Conservation (phyloP, 345 rosid genomes). For the Salix purpurea region DNA sequence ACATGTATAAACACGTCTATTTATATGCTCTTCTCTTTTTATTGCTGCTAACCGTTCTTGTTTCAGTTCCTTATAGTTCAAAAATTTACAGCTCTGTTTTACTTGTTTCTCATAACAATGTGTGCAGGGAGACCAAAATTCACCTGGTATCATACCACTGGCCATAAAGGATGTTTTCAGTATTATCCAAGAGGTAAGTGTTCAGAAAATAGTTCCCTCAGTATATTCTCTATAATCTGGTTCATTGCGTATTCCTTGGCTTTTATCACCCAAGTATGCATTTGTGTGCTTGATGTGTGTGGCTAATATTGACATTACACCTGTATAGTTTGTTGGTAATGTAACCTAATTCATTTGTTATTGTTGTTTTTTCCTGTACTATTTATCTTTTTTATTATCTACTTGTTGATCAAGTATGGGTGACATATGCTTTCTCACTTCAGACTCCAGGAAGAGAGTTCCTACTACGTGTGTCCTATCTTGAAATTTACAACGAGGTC, state of each 20-base stretch:
- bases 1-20: background rate
- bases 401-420: conserved; percentile 12
- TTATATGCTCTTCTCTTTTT: background rate
- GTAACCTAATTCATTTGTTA: background rate
- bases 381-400: background rate
- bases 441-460: conserved; percentile 99
- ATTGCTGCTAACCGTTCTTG: no score
- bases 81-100: background rate
- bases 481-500: conserved; percentile 98
- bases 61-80: conserved; percentile 2
- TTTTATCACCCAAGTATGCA: background rate
- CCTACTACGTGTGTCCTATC: conserved; percentile 95
- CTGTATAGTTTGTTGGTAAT: background rate
- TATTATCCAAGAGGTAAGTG: conserved; percentile 94
- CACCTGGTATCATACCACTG: conserved; percentile 95
- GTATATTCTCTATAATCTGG: background rate
- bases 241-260: background rate
- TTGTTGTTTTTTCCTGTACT: background rate
- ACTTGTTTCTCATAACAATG: conserved; percentile 1
- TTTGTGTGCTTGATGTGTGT: background rate
- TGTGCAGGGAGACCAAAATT: conserved; percentile 87
- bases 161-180: conserved; percentile 98
- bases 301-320: background rate
- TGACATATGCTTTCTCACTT: conserved; percentile 18
- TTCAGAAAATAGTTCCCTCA: background rate